These are phyloP conservation scores for Gnaphalium uliginosum DNA, from an alignment of 129 eudicot genomes.

Conservation along the genomic window DNA sequence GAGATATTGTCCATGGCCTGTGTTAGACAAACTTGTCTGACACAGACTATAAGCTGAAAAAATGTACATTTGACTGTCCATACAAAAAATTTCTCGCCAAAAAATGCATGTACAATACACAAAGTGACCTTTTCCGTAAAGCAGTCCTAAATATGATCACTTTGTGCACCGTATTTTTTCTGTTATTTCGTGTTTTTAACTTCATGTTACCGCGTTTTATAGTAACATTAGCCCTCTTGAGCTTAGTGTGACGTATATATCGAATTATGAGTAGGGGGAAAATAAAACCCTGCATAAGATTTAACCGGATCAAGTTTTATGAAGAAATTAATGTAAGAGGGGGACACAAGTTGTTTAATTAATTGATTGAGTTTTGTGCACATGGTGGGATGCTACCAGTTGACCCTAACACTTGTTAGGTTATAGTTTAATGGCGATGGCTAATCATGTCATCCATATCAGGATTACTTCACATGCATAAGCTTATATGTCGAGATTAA, in stretches of 20 bases:
- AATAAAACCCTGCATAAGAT: neutral
- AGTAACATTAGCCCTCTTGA: neutral
- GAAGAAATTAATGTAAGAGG: slow-evolving; percentile 21
- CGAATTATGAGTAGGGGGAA: no score
- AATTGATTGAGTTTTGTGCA: slow-evolving; percentile 14
- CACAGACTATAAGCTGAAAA: no score
- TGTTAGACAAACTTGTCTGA: no score
- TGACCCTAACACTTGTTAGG: slow-evolving; percentile 20
- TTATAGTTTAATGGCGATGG: slow-evolving; percentile 16
- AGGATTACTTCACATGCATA: slow-evolving; percentile 12
- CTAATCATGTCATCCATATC: slow-evolving; percentile 23
- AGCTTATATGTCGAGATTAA: neutral
- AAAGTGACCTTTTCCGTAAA: no score
- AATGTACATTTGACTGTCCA: no score
- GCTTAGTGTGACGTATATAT: neutral
- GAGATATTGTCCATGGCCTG: no score
- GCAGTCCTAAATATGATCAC: no score
- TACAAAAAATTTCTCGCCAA: no score
- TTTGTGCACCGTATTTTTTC: no score
- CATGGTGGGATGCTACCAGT: slow-evolving; percentile 38
- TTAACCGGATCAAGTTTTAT: neutral
- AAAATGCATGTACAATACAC: no score
- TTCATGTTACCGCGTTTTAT: no score
- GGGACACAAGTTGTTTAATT: slow-evolving; percentile 11
- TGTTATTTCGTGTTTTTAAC: no score